Evolutionary conservation across 805 yeast genomes (phyloP).

Genomic region (Blastobotrys chiropterorum): DNA sequence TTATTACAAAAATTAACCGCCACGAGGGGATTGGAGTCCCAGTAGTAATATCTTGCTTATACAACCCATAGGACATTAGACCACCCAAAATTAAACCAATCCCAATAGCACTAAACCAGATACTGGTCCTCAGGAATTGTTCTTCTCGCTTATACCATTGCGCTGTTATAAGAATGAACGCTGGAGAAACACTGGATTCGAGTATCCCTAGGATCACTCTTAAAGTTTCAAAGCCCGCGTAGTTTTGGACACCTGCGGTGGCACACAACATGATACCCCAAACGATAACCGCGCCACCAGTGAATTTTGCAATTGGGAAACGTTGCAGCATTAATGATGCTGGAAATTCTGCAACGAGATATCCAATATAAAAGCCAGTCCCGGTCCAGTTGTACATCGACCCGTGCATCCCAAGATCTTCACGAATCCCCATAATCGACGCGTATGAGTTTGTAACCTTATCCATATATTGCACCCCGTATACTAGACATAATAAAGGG

Average conservation of each 20-base stretch:
- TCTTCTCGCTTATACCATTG: conserved; percentile 48
- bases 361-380: conserved; percentile 58
- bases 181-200: conserved; percentile 53
- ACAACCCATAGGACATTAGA: conserved; percentile 43
- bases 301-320: conserved; percentile 50
- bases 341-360: conserved; percentile 50
- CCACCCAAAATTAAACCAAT: conserved; percentile 42
- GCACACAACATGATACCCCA: conserved; percentile 57
- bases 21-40: conserved; percentile 37
- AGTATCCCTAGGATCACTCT: conserved; percentile 47
- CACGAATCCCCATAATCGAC: conserved; percentile 45
- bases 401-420: conserved; percentile 42
- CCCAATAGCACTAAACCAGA: conserved; percentile 41
- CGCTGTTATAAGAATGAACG: conserved; percentile 49
- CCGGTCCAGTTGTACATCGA: conserved; percentile 45
- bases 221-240: conserved; percentile 40
- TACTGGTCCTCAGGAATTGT: conserved; percentile 40
- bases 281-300: conserved; percentile 42
- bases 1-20: conserved; percentile 51
- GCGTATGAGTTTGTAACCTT: conserved; percentile 48
- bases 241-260: conserved; percentile 41
- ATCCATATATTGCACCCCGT: conserved; percentile 56
- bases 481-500: conserved; percentile 46
- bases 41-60: conserved; percentile 14
- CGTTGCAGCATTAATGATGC: conserved; percentile 43